Conservation (phyloP, 371 early-diverging fungal genomes). For the Lichtheimia hyalospora region DNA sequence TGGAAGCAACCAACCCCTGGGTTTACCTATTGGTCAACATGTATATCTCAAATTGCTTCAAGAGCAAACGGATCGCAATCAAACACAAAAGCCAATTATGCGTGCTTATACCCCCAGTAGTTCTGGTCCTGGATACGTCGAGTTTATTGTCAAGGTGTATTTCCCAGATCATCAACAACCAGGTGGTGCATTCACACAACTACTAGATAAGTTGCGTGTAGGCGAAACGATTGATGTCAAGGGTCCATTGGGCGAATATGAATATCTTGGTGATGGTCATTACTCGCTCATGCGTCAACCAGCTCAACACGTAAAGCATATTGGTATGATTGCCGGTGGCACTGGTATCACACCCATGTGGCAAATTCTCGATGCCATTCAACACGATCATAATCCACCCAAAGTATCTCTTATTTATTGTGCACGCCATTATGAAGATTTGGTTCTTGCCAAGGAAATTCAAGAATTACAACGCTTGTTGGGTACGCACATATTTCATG, state of each 20-base stretch:
- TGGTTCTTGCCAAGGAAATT: slow-evolving; percentile 42
- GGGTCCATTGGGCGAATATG: slow-evolving; percentile 61
- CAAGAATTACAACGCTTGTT: slow-evolving; percentile 16
- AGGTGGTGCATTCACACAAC: slow-evolving; percentile 57
- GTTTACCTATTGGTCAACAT: slow-evolving; percentile 55
- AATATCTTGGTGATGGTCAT: slow-evolving; percentile 42
- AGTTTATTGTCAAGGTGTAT: slow-evolving; percentile 67
- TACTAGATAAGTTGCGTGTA: slow-evolving; percentile 45
- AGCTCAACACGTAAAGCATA: slow-evolving; percentile 10
- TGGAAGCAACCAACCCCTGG: slow-evolving; percentile 23
- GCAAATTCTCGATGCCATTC: slow-evolving; percentile 46
- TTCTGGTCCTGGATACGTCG: slow-evolving; percentile 39
- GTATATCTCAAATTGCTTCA: slow-evolving; percentile 26
- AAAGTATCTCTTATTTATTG: slow-evolving; percentile 47
- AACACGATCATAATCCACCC: slow-evolving; percentile 27
- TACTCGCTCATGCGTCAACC: slow-evolving; percentile 9
- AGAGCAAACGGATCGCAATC: slow-evolving; percentile 6
- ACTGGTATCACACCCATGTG: slow-evolving; percentile 68
- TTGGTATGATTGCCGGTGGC: slow-evolving; percentile 63
- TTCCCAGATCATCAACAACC: slow-evolving; percentile 31
- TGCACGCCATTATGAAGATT: slow-evolving; percentile 47
- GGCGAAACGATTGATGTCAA: slow-evolving; percentile 60
- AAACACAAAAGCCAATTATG: slow-evolving; percentile 33
- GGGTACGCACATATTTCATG: slow-evolving; percentile 27
- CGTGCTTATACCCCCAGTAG: slow-evolving; percentile 64